A percentile compares a stretch with the other conserved stretches of the same genome.
Evolutionary conservation across 192 early-diverging fungal species (phyloP).

Genomic region (Chytriomyces confervae): DNA sequence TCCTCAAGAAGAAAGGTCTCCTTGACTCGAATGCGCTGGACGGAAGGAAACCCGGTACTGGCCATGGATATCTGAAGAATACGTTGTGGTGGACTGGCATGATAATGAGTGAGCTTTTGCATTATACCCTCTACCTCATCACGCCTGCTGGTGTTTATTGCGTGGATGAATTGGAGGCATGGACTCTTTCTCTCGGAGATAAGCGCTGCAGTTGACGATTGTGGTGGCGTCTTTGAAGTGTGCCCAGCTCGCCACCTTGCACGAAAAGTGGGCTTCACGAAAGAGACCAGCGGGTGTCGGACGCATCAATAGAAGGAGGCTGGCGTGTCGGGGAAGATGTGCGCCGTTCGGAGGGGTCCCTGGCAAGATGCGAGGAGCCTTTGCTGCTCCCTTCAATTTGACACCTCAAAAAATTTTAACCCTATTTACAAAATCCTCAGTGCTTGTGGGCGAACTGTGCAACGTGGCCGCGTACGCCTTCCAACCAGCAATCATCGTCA

Average conservation of each 20-base stretch:
- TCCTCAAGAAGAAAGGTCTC: slow-evolving; percentile 92
- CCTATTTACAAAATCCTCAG: slow-evolving; percentile 26
- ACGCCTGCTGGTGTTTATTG: too few species aligned
- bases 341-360: too few species aligned
- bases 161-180: too few species aligned
- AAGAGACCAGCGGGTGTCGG: too few species aligned
- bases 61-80: slow-evolving; percentile 84
- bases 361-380: too few species aligned
- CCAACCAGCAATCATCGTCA: slow-evolving; percentile 92
- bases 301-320: too few species aligned
- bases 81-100: slow-evolving; percentile 92
- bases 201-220: too few species aligned
- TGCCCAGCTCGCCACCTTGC: too few species aligned
- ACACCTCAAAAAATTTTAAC: not conserved
- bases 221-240: too few species aligned
- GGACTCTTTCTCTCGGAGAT: not conserved
- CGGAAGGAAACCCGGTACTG: slow-evolving; percentile 30
- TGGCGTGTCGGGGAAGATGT: too few species aligned
- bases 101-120: slow-evolving; percentile 64
- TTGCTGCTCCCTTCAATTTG: not conserved
- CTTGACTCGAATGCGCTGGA: slow-evolving; percentile 56
- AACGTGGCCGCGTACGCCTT: slow-evolving; percentile 97
- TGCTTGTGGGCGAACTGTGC: slow-evolving; percentile 90
- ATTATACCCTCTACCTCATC: too few species aligned
- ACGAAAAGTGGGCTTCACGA: too few species aligned